These are phyloP conservation scores for Arthrobotrys sphaeroides DNA, from an alignment of 2,329 filamentous ascomycete species.

Conservation along the genomic window DNA sequence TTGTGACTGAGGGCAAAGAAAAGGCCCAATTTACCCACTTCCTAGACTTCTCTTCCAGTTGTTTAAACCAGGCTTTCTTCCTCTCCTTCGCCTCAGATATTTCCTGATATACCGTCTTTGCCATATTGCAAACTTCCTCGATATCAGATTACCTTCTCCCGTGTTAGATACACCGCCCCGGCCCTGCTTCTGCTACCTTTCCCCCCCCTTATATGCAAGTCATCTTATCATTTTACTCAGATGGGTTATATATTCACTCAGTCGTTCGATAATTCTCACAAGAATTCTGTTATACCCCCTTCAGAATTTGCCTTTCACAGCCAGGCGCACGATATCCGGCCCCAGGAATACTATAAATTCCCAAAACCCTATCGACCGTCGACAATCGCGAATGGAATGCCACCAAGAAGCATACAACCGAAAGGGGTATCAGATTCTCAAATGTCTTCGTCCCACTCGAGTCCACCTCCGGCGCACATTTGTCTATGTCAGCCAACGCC, in stretches of 20 bases:
- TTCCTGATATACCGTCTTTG: slow-evolving; percentile 20
- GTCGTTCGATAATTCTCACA: slow-evolving; percentile 44
- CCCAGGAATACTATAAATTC: slow-evolving; percentile 42
- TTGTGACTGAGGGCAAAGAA: slow-evolving; percentile 33
- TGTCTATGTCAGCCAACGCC: slow-evolving; percentile 58
- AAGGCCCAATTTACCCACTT: slow-evolving; percentile 38
- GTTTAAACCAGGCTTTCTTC: slow-evolving; percentile 10
- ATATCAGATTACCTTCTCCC: slow-evolving; percentile 18
- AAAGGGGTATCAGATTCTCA: slow-evolving; percentile 32
- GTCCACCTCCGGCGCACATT: slow-evolving; percentile 54
- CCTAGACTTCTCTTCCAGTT: slow-evolving; percentile 20
- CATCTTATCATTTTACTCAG: slow-evolving; percentile 23
- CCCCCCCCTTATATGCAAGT: slow-evolving; percentile 30
- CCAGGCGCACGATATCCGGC: slow-evolving; percentile 15
- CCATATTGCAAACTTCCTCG: slow-evolving; percentile 7
- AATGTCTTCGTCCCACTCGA: slow-evolving; percentile 52
- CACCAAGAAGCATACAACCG: slow-evolving; percentile 45
- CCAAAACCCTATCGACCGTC: slow-evolving; percentile 24
- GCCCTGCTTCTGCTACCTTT: slow-evolving; percentile 3
- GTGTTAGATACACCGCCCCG: slow-evolving; percentile 35
- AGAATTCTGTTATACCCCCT: slow-evolving; percentile 36
- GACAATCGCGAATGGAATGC: slow-evolving; percentile 47
- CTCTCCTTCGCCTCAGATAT: slow-evolving; percentile 12
- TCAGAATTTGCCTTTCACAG: slow-evolving; percentile 28
- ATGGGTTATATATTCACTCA: slow-evolving; percentile 52